Evolutionary conservation across 2,329 filamentous ascomycete genomes (phyloP), one percentile per base, ranked within the genome.

Genomic region (Ilyonectria sp.): DNA sequence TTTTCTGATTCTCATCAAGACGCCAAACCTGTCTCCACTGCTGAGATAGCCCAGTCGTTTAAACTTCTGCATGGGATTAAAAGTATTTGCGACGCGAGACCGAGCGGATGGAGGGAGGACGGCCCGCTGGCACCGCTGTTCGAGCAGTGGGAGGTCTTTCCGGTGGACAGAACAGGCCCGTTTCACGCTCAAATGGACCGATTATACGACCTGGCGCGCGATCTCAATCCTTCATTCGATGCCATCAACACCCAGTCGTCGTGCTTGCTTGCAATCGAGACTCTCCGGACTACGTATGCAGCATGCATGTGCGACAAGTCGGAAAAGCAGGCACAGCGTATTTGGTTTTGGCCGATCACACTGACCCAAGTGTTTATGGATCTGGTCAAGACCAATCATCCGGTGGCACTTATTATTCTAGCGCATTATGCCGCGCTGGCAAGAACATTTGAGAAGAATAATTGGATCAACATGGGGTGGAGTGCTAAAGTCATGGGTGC

Each of bases 341-440:
- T 69, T 5, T 71, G 69, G 69, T 29, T 71, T 15, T 71, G 69
- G 69, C 69, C 69, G 2, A 59, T 69, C 3, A 68, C 67, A 1
- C n/a, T 71, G 46, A 69, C 69, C 0, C 58, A 65, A 17, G n/a
- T 65, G 10, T 71, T 69, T 17, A 61, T 68, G 8, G 67, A 71
- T 4, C 59, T 71, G 9, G 61, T 71, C 13, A 61, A 44, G 9
- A 47, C n/a, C 29, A 69, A 63, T 1, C 69, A 71, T 19, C 64
- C 65, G 2, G 64, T 71, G 8, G 69, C 69, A 0, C 58, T 71
- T 1, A 63, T 71, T 6, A 69, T 68, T 4, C 17, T 71, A 2
- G 69, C 61, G 2, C 69, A 71, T 19, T 71, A 68, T 17, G 63
- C 67, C 1, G 67, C 69, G 7, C 9, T 71, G 10, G 59, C 67